Conservation (phyloP, 1,284 basidiomycete species). For the Ustilago sp. region DNA sequence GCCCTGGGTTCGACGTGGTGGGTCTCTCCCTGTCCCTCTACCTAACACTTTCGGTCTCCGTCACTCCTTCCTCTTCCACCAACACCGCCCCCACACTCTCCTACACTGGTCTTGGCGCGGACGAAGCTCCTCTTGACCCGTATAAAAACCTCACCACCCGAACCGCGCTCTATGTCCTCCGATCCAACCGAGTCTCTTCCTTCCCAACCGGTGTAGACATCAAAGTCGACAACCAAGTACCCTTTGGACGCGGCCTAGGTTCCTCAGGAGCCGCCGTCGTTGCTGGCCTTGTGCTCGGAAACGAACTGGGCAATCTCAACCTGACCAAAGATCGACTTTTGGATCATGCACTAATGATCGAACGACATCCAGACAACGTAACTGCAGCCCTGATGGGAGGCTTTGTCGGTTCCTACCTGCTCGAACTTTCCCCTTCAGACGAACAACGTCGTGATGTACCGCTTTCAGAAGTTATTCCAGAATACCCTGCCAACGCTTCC, state of each 20-base stretch:
- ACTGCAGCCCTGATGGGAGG: slow-evolving; percentile 96
- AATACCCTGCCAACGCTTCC: slow-evolving; percentile 92
- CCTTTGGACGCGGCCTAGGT: slow-evolving; percentile 95
- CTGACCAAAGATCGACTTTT: slow-evolving; percentile 82
- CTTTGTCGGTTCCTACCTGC: slow-evolving; percentile 96
- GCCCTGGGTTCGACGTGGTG: slow-evolving; percentile 98
- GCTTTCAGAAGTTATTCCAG: slow-evolving; percentile 93
- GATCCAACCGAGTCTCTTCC: slow-evolving; percentile 79
- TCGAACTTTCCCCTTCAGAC: slow-evolving; percentile 76
- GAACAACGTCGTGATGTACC: slow-evolving; percentile 86
- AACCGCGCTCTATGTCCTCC: slow-evolving; percentile 94
- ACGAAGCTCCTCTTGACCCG: slow-evolving; percentile 90
- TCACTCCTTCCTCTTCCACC: slow-evolving; percentile 22
- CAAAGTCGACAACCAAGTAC: slow-evolving; percentile 90
- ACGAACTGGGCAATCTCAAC: slow-evolving; percentile 81
- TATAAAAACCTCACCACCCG: slow-evolving; percentile 99
- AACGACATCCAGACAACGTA: slow-evolving; percentile 98
- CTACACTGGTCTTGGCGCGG: slow-evolving; percentile 88
- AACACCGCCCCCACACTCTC: slow-evolving; percentile 75
- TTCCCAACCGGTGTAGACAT: slow-evolving; percentile 78
- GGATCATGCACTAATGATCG: slow-evolving; percentile 98
- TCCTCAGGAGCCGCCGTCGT: slow-evolving; percentile 98
- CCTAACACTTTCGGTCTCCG: slow-evolving; percentile 80
- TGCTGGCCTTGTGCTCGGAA: slow-evolving; percentile 90
- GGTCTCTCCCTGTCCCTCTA: slow-evolving; percentile 93